Base-by-base conservation (phyloP, 1,284 basidiomycete species). In the Microbotryomycetes sp. region DNA sequence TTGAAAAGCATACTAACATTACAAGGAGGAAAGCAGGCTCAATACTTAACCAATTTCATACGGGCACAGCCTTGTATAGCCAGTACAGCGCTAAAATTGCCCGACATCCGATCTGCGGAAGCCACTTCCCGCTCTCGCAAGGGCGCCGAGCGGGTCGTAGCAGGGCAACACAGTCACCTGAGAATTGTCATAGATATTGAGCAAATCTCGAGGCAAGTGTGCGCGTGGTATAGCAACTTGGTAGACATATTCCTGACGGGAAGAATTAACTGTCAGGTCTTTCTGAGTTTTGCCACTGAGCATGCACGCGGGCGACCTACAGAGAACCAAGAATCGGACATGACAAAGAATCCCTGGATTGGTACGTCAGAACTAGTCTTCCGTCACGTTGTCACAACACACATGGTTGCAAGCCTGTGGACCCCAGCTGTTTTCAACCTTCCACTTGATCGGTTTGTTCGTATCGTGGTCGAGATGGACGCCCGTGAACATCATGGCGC, bases 391-490 rank as follows among this genome's bases (percentile, higher is more conserved):
- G n/a, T 9, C n/a, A 26, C 16, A 35, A 21, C 3, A 29, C 24
- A 56, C 59, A 70, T 91, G 85, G 68, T 90, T 81, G 21, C 92
- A 90, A 0, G 80, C 81, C 0, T 78, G 78, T 26, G 85, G 83
- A 23, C 89, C 87, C 93, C 93, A 97, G 18, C 85, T 88, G 79
- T 97, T 97, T 80, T 97, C 91, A 15, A 97, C 89, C 75, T 90
- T 88, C 81, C 90, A 97, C 13, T 91, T 81, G 35, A 92, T 77
- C 1, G 91, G 85, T 57, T 82, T 82, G 49, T 89, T 89, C 0
- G 46, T 45, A 31, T 78, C 78, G 28, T 54, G 55, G 15, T 92
- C 89, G 57, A 94, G 77, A 73, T 96, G 91, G n/a, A 92, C 91
- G n/a, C 83, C 91, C 23, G 87, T 86, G 72, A 96, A 28, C 47